Percentiles rank a stretch among this genome's conserved stretches.
Conservation (phyloP, 1,139 yeast species). For the Arxiozyma slooffiae region DNA sequence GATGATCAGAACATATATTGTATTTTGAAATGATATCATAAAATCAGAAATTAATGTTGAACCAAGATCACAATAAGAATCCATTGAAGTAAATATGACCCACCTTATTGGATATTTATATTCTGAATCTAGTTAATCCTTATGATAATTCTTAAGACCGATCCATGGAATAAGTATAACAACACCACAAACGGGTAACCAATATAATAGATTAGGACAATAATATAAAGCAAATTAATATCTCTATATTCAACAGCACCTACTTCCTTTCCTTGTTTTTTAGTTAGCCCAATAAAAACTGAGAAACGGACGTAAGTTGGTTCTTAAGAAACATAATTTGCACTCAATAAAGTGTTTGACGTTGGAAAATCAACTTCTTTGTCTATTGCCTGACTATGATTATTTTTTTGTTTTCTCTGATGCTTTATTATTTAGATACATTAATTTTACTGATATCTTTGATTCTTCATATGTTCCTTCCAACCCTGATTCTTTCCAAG, state of each 20-base stretch:
- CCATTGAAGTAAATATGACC: slow-evolving; percentile 72
- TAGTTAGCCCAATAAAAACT: slow-evolving; percentile 70
- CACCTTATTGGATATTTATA: slow-evolving; percentile 78
- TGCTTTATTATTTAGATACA: neutral
- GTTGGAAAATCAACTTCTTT: slow-evolving; percentile 5
- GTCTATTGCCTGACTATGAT: slow-evolving; percentile 8
- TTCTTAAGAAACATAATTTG: slow-evolving; percentile 70
- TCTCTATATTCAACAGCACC: slow-evolving; percentile 97
- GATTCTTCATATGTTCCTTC: neutral
- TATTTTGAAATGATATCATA: slow-evolving; percentile 52
- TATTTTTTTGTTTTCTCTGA: slow-evolving; percentile 14
- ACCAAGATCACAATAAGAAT: slow-evolving; percentile 77
- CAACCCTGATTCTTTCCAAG: neutral
- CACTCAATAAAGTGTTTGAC: slow-evolving; percentile 34
- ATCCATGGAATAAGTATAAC: slow-evolving; percentile 59
- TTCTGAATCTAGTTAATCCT: slow-evolving; percentile 35
- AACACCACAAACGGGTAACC: slow-evolving; percentile 57
- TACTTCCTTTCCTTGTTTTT: slow-evolving; percentile 78
- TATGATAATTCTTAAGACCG: slow-evolving; percentile 33
- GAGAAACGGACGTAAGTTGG: slow-evolving; percentile 92
- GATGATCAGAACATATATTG: slow-evolving; percentile 54
- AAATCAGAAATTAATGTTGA: slow-evolving; percentile 68
- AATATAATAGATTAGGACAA: slow-evolving; percentile 55
- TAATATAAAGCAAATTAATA: slow-evolving; percentile 58
- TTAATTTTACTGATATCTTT: neutral